Conservation (phyloP, 2,329 filamentous ascomycete species). For the Cladophialophora yegresii region DNA sequence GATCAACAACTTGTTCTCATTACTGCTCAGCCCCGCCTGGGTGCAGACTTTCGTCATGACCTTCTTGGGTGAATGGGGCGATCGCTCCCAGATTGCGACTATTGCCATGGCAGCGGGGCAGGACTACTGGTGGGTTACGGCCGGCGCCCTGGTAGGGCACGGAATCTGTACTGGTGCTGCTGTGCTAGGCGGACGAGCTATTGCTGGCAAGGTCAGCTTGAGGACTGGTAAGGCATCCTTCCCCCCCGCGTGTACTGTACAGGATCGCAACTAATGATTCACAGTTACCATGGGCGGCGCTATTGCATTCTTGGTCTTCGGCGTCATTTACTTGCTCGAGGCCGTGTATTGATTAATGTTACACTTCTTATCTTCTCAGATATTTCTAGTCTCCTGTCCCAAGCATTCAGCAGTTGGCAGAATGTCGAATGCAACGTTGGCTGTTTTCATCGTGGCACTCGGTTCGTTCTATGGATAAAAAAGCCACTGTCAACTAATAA, state of each 20-base stretch:
- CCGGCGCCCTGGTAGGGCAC: constrained; percentile 84
- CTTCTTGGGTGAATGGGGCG: constrained; percentile 96
- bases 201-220: constrained; percentile 91
- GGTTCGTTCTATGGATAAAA: not conserved
- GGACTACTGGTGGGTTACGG: constrained; percentile 98
- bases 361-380: too few species aligned
- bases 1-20: constrained; percentile 79
- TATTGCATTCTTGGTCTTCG: constrained; percentile 85
- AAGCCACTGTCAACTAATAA: not conserved
- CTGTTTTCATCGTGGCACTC: not conserved
- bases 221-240: constrained; percentile 75
- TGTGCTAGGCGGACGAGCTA: constrained; percentile 86
- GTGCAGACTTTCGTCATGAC: constrained; percentile 99
- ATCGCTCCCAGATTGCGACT: constrained; percentile 95
- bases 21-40: constrained; percentile 93
- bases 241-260: constrained; percentile 10
- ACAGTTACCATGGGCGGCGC: constrained; percentile 90
- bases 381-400: too few species aligned
- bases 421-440: not conserved
- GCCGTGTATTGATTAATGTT: constrained; percentile 57
- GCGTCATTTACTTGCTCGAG: constrained; percentile 86
- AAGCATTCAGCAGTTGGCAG: not conserved
- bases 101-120: constrained; percentile 98
- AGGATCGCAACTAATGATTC: constrained; percentile 21
- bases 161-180: constrained; percentile 86